Conservation (phyloP, 2,329 filamentous ascomycete species). For the Seiridium unicorne region DNA sequence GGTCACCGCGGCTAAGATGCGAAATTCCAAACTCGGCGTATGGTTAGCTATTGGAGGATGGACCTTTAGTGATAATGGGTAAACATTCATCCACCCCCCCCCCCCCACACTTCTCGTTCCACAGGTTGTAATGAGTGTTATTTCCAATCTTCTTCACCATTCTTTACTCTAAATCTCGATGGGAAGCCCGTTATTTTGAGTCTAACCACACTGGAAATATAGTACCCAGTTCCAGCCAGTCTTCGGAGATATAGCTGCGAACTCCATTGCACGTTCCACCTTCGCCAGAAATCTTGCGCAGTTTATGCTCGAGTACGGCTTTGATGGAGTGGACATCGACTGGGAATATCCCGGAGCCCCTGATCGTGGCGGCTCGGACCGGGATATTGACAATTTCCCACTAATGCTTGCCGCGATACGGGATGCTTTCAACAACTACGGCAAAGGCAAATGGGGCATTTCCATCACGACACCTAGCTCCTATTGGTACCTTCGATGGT, state of each 20-base stretch:
- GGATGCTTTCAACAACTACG: background rate
- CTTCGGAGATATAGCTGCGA: constrained; percentile 22
- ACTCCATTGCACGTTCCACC: constrained; percentile 2
- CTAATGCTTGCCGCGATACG: constrained; percentile 41
- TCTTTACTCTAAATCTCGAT: no score
- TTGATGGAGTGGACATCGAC: constrained; percentile 18
- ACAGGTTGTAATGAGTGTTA: no score
- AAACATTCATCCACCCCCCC: background rate
- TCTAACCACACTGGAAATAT: background rate
- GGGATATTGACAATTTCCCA: constrained; percentile 14
- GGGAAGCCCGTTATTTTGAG: background rate
- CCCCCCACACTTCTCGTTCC: background rate
- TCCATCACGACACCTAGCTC: constrained; percentile 8
- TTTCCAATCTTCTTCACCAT: no score
- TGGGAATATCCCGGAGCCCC: constrained; percentile 18
- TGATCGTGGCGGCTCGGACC: constrained; percentile 13
- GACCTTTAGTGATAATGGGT: constrained; percentile 32
- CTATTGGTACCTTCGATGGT: constrained; percentile 15
- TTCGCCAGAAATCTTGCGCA: constrained; percentile 20
- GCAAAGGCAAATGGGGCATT: constrained; percentile 1
- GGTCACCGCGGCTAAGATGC: constrained; percentile 28
- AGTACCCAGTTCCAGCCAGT: constrained; percentile 14
- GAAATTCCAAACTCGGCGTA: constrained; percentile 24
- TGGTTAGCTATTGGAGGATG: constrained; percentile 40
- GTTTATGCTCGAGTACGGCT: constrained; percentile 20